Base-by-base conservation (phyloP, 495 filamentous ascomycete species). In the Penicillium alfredii region DNA sequence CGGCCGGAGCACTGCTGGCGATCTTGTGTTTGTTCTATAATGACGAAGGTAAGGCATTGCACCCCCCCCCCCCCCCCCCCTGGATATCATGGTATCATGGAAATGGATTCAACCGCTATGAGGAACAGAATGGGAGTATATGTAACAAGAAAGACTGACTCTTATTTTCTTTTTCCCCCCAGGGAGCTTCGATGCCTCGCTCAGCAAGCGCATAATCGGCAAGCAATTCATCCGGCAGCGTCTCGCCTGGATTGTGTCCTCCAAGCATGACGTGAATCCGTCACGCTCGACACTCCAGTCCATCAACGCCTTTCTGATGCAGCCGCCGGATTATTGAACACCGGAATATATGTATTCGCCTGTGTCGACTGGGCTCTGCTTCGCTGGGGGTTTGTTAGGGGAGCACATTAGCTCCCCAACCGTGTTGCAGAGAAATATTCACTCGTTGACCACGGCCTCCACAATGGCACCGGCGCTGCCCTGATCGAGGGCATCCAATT, bases 301-400 rank as follows among this genome's bases (percentile, higher is more conserved):
- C 36, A 79, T 96, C 24, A 94, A 96, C 61, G 81, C 82, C 24
- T 94, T 86, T 45, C 64, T 97, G 29, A 92, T 97, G 78, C 46
- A 64, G 37, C 46, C 51, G 28, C 58, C 56, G 24, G 55, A 66
- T 55, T 64, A 56, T 51, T 64, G 48, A 64, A 22, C 7, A 8
- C 21, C 12, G 21, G 5, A 27, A 13, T 20, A 22, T 27, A n/a
- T n/a, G n/a, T n/a, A n/a, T n/a, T n/a, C n/a, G n/a, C n/a, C n/a
- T n/a, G n/a, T n/a, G n/a, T n/a, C n/a, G n/a, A n/a, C n/a, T n/a
- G n/a, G n/a, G n/a, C n/a, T n/a, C n/a, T n/a, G n/a, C n/a, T n/a
- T n/a, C n/a, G n/a, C n/a, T n/a, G n/a, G n/a, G n/a, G n/a, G n/a
- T n/a, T n/a, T n/a, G n/a, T n/a, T n/a, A n/a, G n/a, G n/a, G n/a